These are phyloP conservation scores for Posidonia oceanica DNA, from an alignment of 116 monocot species.

Conservation along the genomic window DNA sequence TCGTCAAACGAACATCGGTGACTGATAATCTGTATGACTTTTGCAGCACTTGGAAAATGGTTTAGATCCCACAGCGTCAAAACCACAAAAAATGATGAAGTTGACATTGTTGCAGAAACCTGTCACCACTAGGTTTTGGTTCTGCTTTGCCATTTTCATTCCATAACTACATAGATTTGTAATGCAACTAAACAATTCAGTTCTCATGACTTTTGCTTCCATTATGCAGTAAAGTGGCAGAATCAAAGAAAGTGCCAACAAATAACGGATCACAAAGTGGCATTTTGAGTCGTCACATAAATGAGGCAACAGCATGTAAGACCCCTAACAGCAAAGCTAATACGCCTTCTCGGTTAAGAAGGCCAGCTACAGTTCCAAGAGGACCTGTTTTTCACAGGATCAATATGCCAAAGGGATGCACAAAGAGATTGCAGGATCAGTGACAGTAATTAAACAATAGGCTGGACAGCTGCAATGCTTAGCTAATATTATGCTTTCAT, in stretches of 20 bases:
- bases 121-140: constrained; percentile 15
- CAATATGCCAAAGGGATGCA: constrained; percentile 43
- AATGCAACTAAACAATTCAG: neutral
- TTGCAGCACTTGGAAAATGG: constrained; percentile 12
- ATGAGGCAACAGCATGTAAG: neutral
- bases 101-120: constrained; percentile 6
- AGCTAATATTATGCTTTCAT: no score
- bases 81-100: constrained; percentile 7
- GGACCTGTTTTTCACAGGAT: constrained; percentile 44
- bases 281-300: neutral
- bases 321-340: neutral
- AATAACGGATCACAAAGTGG: neutral
- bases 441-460: no score
- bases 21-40: neutral
- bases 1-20: neutral
- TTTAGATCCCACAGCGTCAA: constrained; percentile 4
- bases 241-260: constrained; percentile 7
- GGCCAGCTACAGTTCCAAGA: constrained; percentile 26
- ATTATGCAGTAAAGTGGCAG: constrained; percentile 6
- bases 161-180: neutral
- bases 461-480: no score
- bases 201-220: neutral
- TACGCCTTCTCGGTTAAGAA: constrained; percentile 5
- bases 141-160: neutral
- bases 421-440: constrained; percentile 16